Evolutionary conservation across 331 rosid species (phyloP).

Genomic region (Rosa hybrid): DNA sequence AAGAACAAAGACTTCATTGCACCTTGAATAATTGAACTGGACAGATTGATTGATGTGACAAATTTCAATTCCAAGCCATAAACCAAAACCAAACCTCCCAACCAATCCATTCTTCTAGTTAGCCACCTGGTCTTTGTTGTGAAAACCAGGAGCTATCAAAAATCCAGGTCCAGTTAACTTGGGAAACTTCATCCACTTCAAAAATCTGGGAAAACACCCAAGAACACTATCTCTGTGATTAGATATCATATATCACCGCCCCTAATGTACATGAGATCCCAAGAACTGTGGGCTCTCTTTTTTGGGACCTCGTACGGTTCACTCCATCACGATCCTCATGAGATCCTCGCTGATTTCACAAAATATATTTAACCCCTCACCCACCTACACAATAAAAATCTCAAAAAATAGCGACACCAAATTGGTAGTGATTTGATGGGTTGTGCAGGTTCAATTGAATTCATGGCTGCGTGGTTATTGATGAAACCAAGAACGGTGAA

Average conservation of each 20-base stretch:
- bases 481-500: too few species aligned
- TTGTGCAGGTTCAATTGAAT: too few species aligned
- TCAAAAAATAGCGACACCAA: neutral
- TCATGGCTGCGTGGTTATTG: too few species aligned
- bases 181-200: neutral
- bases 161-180: neutral
- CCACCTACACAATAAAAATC: neutral
- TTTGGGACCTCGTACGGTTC: neutral
- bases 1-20: neutral
- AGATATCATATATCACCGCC: neutral
- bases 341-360: neutral
- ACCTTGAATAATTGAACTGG: neutral
- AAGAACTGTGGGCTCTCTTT: neutral
- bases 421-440: too few species aligned
- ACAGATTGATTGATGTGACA: neutral
- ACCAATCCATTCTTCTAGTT: neutral
- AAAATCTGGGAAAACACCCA: too few species aligned
- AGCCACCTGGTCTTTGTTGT: neutral
- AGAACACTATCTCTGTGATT: neutral
- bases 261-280: constrained; percentile 17
- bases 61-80: neutral
- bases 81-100: neutral
- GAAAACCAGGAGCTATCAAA: neutral
- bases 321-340: constrained; percentile 5
- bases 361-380: neutral